phyloP scores from a whole-genome alignment of 2,329 filamentous ascomycete species.

The Pseudomassariella vexata region DNA sequence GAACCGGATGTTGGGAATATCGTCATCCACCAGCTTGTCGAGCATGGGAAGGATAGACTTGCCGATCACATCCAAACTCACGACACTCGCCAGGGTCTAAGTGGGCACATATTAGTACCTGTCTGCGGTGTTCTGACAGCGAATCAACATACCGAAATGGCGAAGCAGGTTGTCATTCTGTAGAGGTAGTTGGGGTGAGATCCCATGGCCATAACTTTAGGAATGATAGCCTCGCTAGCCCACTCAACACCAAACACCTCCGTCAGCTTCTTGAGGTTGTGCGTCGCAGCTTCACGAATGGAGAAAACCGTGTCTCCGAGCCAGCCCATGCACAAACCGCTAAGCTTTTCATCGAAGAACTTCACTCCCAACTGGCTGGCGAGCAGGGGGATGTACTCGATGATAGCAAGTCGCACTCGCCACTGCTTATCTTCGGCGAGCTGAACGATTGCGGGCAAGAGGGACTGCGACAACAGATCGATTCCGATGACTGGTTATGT shows the following conservation, averaged over 20 bases:
- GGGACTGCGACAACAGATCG: conserved; percentile 89
- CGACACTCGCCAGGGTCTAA: conserved; percentile 87
- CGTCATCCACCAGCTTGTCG: conserved; percentile 86
- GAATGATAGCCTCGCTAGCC: conserved; percentile 95
- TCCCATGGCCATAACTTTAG: conserved; percentile 98
- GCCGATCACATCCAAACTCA: conserved; percentile 88
- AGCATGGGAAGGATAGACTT: conserved; percentile 93
- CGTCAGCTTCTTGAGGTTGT: conserved; percentile 96
- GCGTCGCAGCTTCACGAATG: conserved; percentile 93
- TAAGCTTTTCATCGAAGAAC: conserved; percentile 98
- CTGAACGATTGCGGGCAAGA: conserved; percentile 94
- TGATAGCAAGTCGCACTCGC: conserved; percentile 95
- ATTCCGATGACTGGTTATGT: conserved; percentile 78
- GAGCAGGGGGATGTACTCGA: conserved; percentile 96
- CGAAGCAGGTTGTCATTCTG: conserved; percentile 99
- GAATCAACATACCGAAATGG: conserved; percentile 75
- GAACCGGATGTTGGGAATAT: conserved; percentile 98
- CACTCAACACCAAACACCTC: conserved; percentile 98
- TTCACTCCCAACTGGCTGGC: conserved; percentile 92
- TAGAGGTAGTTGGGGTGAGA: conserved; percentile 98
- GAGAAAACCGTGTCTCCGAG: conserved; percentile 97
- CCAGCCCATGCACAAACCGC: conserved; percentile 96
- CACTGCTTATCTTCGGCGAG: conserved; percentile 99
- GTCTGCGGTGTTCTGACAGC: background rate
- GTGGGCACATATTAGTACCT: conserved; percentile 12